Evolutionary conservation across 495 filamentous ascomycete species (phyloP), one percentile per base, ranked within the genome.

Genomic region (Talaromyces nanjingensis): DNA sequence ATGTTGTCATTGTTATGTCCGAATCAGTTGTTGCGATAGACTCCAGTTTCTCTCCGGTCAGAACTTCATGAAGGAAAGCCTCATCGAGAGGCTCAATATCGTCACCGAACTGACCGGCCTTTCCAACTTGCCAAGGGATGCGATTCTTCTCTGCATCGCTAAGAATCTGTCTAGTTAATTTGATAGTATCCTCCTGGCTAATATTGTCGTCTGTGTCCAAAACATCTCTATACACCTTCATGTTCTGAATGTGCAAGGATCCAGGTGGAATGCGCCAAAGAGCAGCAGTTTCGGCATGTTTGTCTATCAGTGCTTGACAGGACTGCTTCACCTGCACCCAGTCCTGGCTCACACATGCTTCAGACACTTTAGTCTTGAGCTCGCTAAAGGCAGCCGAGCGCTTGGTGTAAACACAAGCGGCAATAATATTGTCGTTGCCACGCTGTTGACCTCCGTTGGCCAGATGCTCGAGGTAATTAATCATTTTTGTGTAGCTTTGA

Each of bases 61-160:
- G 20, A 49, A 71, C 64, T 22, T 68, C 64, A 18, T 67, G 60
- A 39, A 70, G n/a, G 9, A 71, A 67, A 16, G 2, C 55, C 53
- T 70, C 66, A 54, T 71, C 52, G n/a, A 70, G 62, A 34, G 68
- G 68, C 57, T 71, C 68, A 24, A 70, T 66, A 16, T 65, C 20
- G 56, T 62, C 59, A 24, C 62, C 66, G n/a, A 45, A 60, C 47
- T 70, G n/a, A 8, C 66, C 66, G 20, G 65, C 58, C 62, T 68
- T 68, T n/a, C 70, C 66, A 20, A 71, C 66, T 60, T 67, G 68
- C 70, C 68, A 71, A 24, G 70, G 65, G 22, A 68, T 63, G 24
- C 68, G 65, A 11, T 42, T 3, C 53, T 42, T 66, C 57, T 71
- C 70, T 55, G 68, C 70, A 63, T 70, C 70, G 7, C 68, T 55